Percentiles rank a stretch among this genome's conserved stretches.
These are phyloP conservation scores for Aspergillus persii DNA, from an alignment of 2,329 filamentous ascomycete genomes.

Conservation along the genomic window DNA sequence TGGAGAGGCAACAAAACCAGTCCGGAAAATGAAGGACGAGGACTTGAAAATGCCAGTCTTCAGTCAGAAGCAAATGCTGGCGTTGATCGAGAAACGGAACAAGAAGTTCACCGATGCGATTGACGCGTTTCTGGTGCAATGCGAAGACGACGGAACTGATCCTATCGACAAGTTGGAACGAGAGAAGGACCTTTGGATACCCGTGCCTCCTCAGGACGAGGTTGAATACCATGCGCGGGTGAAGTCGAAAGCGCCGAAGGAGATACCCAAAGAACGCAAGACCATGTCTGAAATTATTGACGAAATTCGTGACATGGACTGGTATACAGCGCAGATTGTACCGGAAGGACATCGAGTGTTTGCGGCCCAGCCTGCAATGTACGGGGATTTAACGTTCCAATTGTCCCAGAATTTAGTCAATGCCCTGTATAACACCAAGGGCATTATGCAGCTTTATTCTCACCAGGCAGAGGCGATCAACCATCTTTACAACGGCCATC, in stretches of 20 bases:
- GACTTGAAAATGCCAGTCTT: conserved; percentile 88
- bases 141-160: conserved; percentile 61
- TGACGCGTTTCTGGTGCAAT: conserved; percentile 73
- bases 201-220: conserved; percentile 51
- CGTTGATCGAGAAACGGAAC: conserved; percentile 85
- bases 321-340: conserved; percentile 92
- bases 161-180: conserved; percentile 64
- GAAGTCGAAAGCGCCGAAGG: conserved; percentile 56
- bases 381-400: conserved; percentile 79
- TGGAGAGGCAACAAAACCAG: conserved; percentile 67
- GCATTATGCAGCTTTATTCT: conserved; percentile 80
- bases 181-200: conserved; percentile 61
- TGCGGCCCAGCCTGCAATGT: conserved; percentile 76
- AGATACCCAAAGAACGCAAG: conserved; percentile 77
- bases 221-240: conserved; percentile 35
- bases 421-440: conserved; percentile 86
- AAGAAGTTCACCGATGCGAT: conserved; percentile 76
- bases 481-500: conserved; percentile 71
- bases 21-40: conserved; percentile 69
- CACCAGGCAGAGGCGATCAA: conserved; percentile 96
- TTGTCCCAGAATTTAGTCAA: conserved; percentile 94
- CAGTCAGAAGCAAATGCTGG: conserved; percentile 88
- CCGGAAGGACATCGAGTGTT: conserved; percentile 90
- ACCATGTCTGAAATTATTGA: conserved; percentile 79
- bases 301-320: conserved; percentile 76